A percentile compares a stretch with the other conserved stretches of the same genome.
These are phyloP conservation scores for Polychytrium aggregatum DNA, from an alignment of 192 early-diverging fungal genomes.

Conservation along the genomic window DNA sequence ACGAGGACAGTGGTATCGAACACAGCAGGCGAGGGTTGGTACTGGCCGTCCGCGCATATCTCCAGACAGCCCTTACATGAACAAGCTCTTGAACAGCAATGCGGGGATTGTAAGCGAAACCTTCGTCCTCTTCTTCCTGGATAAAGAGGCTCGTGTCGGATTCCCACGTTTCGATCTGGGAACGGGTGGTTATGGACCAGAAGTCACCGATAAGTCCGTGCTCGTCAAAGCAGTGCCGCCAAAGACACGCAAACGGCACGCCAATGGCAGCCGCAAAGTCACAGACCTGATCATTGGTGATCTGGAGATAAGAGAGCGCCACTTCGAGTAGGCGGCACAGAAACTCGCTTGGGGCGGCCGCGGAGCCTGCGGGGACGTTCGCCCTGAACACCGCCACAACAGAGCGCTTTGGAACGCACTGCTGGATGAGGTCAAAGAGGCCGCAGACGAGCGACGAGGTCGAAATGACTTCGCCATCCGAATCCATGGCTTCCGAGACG, in stretches of 20 bases:
- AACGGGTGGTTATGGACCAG: too few species aligned
- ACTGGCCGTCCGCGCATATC: too few species aligned
- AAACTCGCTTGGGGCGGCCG: conserved; percentile 13
- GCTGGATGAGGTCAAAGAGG: conserved; percentile 57
- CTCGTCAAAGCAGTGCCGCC: too few species aligned
- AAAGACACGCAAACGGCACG: too few species aligned
- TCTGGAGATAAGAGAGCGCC: conserved; percentile 64
- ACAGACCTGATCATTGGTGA: conserved; percentile 57
- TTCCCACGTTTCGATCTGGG: conserved; percentile 65
- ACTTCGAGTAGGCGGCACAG: conserved; percentile 11
- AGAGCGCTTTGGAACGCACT: conserved; percentile 42
- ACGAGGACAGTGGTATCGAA: too few species aligned
- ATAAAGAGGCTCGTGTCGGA: conserved; percentile 80
- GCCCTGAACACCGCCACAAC: conserved; percentile 36
- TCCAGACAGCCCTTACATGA: too few species aligned
- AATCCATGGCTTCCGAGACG: conserved; percentile 38
- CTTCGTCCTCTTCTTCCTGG: conserved; percentile 85
- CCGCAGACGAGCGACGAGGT: conserved; percentile 56
- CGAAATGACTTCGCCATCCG: conserved; percentile 59
- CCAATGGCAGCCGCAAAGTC: too few species aligned
- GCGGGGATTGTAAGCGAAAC: conserved; percentile 74
- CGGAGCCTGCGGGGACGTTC: conserved; percentile 28
- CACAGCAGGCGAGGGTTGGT: too few species aligned
- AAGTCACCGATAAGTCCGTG: too few species aligned
- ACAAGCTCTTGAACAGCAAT: conserved; percentile 73